Evolutionary conservation across 2,329 filamentous ascomycete species (phyloP).

Genomic region (Colletotrichum cordylinicola): DNA sequence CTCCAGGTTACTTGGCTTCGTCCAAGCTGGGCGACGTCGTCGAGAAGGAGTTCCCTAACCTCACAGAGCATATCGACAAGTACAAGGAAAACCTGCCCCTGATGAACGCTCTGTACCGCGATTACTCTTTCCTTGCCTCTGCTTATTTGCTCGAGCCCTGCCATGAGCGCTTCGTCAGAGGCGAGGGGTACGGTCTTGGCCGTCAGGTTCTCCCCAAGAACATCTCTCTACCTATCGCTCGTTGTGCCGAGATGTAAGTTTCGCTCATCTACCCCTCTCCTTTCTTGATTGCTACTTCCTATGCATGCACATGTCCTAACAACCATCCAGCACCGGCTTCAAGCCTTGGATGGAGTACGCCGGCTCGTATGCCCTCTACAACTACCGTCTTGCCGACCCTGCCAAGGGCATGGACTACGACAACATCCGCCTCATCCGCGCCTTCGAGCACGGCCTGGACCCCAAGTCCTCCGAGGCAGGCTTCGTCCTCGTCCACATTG

Average conservation of each 20-base stretch:
- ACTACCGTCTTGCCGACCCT: conserved; percentile 67
- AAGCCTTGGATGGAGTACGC: conserved; percentile 92
- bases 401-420: conserved; percentile 62
- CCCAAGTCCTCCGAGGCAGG: conserved; percentile 89
- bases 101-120: conserved; percentile 86
- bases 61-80: conserved; percentile 75
- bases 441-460: conserved; percentile 89
- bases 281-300: background rate
- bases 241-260: conserved; percentile 82
- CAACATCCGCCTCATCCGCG: conserved; percentile 84
- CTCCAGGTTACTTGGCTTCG: conserved; percentile 77
- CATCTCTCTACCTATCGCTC: conserved; percentile 82
- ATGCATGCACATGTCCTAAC: background rate
- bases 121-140: conserved; percentile 90
- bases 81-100: conserved; percentile 76
- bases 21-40: conserved; percentile 79
- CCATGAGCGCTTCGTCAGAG: conserved; percentile 74
- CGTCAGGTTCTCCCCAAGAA: conserved; percentile 74
- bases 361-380: conserved; percentile 72
- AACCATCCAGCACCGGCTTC: conserved; percentile 63
- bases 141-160: conserved; percentile 93
- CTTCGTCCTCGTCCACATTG: conserved; percentile 94
- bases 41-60: conserved; percentile 75
- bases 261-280: background rate
- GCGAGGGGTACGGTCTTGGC: conserved; percentile 79